These are phyloP conservation scores for Aspergillus neotritici DNA, from an alignment of 2,329 filamentous ascomycete species.

Conservation along the genomic window DNA sequence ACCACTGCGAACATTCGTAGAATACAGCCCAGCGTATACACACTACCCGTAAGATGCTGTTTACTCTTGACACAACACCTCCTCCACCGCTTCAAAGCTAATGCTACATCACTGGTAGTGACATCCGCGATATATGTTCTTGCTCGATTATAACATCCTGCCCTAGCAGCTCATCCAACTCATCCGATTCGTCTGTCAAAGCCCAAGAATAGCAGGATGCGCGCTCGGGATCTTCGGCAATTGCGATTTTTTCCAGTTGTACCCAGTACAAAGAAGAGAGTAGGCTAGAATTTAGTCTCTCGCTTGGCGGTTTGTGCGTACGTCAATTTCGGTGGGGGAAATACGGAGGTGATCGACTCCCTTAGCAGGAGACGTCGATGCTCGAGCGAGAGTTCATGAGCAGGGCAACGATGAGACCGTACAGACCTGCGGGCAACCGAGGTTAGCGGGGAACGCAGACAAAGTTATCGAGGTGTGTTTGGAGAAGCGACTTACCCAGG, in stretches of 20 bases:
- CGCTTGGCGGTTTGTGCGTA: constrained; percentile 7
- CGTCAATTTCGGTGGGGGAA: constrained; percentile 11
- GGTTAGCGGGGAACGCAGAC: background rate
- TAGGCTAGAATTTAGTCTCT: background rate
- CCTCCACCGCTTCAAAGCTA: constrained; percentile 3
- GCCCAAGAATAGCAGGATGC: no score
- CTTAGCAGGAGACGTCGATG: constrained; percentile 58
- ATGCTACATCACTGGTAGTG: constrained; percentile 7
- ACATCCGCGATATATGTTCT: constrained; percentile 3
- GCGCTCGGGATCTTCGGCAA: background rate
- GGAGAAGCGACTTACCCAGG: constrained; percentile 63
- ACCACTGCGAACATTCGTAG: constrained; percentile 19
- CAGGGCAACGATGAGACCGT: constrained; percentile 96
- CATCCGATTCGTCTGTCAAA: no score
- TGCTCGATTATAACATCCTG: constrained; percentile 2
- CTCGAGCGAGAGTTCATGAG: constrained; percentile 96
- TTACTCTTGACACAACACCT: no score
- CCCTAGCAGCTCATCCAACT: no score
- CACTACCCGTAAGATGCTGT: constrained; percentile 16
- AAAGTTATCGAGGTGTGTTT: background rate
- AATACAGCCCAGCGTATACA: constrained; percentile 19
- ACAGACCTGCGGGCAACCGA: constrained; percentile 63
- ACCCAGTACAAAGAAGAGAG: background rate
- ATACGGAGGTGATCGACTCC: constrained; percentile 6
- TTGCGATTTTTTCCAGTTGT: background rate